Base-by-base conservation (phyloP, 164 flowering plant species). In the Umbellularia californica region DNA sequence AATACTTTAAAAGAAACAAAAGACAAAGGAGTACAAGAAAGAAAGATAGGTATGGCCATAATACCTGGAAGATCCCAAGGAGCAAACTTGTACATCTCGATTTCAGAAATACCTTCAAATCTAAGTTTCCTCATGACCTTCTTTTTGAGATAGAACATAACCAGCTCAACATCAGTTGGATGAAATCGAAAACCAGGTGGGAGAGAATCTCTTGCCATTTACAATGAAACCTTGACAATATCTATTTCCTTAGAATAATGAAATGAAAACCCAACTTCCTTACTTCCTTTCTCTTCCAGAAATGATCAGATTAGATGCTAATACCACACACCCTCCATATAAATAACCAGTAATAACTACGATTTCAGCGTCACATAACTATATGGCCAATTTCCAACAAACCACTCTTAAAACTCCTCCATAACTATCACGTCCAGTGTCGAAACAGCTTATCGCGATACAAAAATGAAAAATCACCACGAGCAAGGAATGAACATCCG, bases 31-130 rank as follows among this genome's bases (percentile, higher is more conserved):
- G 0, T 33, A 70, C 7, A 25, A 52, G 35, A 19, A 13, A 27
- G 35, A 19, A 12, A 27, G 9, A 64, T 23, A 17, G 47, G 60
- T 47, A 58, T 33, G 22, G 72, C 50, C 41, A 11, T 77, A 24
- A 15, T 82, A 92, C 97, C 95, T 80, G 93, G 97, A 41, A 93
- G 90, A 77, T 91, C 97, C 94, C 92, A 88, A 5, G 99, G 97
- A 71, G 86, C 73, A 75, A 76, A 83, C 74, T 88, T 87, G 79
- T 93, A 90, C 10, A 95, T 74, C 72, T 93, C 93, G 28, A 95
- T 69, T 73, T 89, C 97, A 0, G 88, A 69, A 71, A 95, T 86
- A 28, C 75, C 87, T 13, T 88, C 80, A 75, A 72, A 66, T 5
- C 5, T 60, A 17, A 88, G 68, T 70, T 83, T 87, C 14, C 92